A percentile compares a stretch with the other conserved stretches of the same genome.
phyloP scores from a whole-genome alignment of 139 green algal genomes.

The Choricystis sp. region DNA sequence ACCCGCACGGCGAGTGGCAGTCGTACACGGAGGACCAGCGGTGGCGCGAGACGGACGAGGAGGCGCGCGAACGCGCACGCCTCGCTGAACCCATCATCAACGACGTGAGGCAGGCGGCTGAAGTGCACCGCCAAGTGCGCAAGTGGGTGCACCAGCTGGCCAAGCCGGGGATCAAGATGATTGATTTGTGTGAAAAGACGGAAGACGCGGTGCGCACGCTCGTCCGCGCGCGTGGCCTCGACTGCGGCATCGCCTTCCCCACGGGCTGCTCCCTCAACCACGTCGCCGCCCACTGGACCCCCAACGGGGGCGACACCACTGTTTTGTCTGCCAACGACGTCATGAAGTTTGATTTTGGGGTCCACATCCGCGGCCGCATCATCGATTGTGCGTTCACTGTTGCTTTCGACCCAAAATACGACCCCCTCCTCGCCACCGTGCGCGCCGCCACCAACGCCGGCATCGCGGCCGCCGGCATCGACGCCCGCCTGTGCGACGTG shows the following conservation, averaged over 20 bases:
- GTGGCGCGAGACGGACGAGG: conserved; percentile 79
- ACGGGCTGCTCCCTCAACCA: conserved; percentile 91
- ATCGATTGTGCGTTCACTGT: conserved; percentile 95
- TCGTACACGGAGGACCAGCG: conserved; percentile 73
- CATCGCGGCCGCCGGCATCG: conserved; percentile 71
- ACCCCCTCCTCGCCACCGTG: conserved; percentile 76
- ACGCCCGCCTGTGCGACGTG: conserved; percentile 92
- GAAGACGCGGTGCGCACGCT: conserved; percentile 75
- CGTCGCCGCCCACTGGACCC: conserved; percentile 95
- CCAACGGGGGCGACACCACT: conserved; percentile 93
- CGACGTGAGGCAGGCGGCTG: conserved; percentile 77
- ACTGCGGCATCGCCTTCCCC: conserved; percentile 80
- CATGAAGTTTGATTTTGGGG: conserved; percentile 97
- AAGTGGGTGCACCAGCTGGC: conserved; percentile 69
- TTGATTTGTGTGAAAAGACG: conserved; percentile 85
- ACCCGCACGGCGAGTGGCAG: conserved; percentile 68
- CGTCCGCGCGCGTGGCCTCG: conserved; percentile 76
- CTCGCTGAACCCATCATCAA: conserved; percentile 75
- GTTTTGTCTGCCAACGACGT: conserved; percentile 95
- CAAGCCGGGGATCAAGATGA: conserved; percentile 83
- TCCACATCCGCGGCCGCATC: conserved; percentile 81
- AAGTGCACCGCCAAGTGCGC: conserved; percentile 91
- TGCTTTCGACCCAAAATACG: conserved; percentile 84
- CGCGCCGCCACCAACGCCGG: conserved; percentile 85
- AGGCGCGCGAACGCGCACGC: conserved; percentile 74